Evolutionary conservation across 1,284 basidiomycete species (phyloP).

Genomic region (Kalmanozyma brasiliensis): DNA sequence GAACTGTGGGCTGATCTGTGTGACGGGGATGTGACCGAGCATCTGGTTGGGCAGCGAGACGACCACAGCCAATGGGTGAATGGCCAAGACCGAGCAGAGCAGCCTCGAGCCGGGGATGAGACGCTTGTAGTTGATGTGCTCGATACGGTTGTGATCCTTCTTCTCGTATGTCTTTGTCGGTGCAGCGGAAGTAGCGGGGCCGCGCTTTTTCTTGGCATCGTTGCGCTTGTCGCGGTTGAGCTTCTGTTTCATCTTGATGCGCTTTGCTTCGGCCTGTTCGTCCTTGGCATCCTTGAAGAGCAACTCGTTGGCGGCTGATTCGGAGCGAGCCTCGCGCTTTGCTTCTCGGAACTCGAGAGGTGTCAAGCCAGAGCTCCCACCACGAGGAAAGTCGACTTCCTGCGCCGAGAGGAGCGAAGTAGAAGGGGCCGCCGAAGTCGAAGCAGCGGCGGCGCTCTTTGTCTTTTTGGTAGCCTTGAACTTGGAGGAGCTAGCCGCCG

Average conservation of each 20-base stretch:
- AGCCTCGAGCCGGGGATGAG: slow-evolving; percentile 85
- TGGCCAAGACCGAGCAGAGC: slow-evolving; percentile 83
- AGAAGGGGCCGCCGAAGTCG: slow-evolving; percentile 18
- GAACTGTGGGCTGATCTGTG: slow-evolving; percentile 86
- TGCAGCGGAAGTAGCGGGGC: slow-evolving; percentile 7
- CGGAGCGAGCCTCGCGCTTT: slow-evolving; percentile 82
- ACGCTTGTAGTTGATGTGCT: slow-evolving; percentile 96
- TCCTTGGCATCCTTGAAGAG: slow-evolving; percentile 71
- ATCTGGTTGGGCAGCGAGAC: slow-evolving; percentile 95
- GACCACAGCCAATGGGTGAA: slow-evolving; percentile 89
- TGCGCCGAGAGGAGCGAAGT: slow-evolving; percentile 49
- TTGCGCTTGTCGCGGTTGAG: slow-evolving; percentile 59
- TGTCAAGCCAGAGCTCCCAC: slow-evolving; percentile 79
- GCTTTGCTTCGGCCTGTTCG: slow-evolving; percentile 27
- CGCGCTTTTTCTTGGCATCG: slow-evolving; percentile 65
- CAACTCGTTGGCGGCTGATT: slow-evolving; percentile 78
- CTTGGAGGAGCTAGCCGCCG: slow-evolving; percentile 38
- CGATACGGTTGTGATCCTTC: slow-evolving; percentile 75
- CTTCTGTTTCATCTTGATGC: slow-evolving; percentile 57
- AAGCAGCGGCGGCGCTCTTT: slow-evolving; percentile 18
- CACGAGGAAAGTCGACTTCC: slow-evolving; percentile 88
- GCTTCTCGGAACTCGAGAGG: slow-evolving; percentile 89
- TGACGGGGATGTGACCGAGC: slow-evolving; percentile 92
- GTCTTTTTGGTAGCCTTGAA: slow-evolving; percentile 22
- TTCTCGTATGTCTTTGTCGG: slow-evolving; percentile 34